These are phyloP conservation scores for Penicillium sp. DNA, from an alignment of 2,329 filamentous ascomycete species.

Conservation along the genomic window DNA sequence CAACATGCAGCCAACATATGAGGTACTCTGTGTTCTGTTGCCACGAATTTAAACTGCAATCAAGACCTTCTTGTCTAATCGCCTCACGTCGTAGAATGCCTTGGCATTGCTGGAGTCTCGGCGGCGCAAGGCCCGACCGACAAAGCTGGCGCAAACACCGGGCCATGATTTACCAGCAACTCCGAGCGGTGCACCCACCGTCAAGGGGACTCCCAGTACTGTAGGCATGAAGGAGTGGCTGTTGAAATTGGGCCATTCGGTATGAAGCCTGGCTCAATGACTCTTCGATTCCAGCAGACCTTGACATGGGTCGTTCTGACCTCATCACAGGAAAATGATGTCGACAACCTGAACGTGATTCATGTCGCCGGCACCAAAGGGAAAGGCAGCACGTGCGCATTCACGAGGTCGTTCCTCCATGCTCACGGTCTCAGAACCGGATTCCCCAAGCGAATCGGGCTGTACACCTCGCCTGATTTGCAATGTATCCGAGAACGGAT, in stretches of 20 bases:
- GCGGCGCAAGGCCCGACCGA: background rate
- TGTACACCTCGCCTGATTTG: slow-evolving; percentile 27
- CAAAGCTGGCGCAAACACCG: background rate
- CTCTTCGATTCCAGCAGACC: too few species aligned
- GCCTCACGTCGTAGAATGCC: background rate
- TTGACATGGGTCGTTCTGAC: too few species aligned
- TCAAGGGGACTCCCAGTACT: background rate
- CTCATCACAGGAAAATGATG: background rate
- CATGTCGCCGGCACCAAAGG: background rate
- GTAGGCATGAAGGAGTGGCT: background rate
- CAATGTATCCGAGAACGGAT: slow-evolving; percentile 33
- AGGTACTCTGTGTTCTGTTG: too few species aligned
- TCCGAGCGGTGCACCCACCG: background rate
- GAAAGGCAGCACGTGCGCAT: background rate
- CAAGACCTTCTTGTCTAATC: background rate
- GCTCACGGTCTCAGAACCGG: slow-evolving; percentile 22
- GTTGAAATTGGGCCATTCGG: background rate
- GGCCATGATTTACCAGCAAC: background rate
- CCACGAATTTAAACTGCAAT: background rate
- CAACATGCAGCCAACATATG: too few species aligned
- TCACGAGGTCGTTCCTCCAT: background rate
- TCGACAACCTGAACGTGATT: background rate
- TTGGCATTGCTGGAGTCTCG: background rate
- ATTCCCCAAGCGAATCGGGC: slow-evolving; percentile 20
- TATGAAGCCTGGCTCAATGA: background rate